Percentiles rank a stretch among this genome's conserved stretches.
phyloP scores from a whole-genome alignment of 768 basidiomycete species.

The Tylopilus rubrobrunneus region DNA sequence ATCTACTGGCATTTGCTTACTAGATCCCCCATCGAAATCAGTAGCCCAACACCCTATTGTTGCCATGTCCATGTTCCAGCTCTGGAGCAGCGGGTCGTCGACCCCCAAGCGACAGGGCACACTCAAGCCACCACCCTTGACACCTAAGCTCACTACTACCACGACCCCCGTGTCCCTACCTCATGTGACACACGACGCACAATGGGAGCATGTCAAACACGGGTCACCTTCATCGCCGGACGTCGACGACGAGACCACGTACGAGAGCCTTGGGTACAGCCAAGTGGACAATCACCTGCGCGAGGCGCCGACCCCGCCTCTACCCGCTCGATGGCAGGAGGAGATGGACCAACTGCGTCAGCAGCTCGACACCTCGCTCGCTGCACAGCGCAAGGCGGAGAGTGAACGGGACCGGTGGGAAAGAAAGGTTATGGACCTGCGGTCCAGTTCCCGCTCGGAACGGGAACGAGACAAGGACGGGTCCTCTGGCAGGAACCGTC shows the following conservation, averaged over 20 bases:
- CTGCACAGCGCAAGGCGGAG: constrained; percentile 15
- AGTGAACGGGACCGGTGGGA: constrained; percentile 21
- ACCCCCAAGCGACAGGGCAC: constrained; percentile 17
- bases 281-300: constrained; percentile 12
- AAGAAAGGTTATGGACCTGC: constrained; percentile 18
- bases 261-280: constrained; percentile 20
- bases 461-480: constrained; percentile 17
- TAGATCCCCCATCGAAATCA: not conserved
- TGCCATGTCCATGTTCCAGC: not conserved
- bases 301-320: not conserved
- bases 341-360: constrained; percentile 9
- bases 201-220: constrained; percentile 23
- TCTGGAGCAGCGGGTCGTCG: constrained; percentile 13
- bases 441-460: constrained; percentile 6
- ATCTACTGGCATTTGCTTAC: not conserved
- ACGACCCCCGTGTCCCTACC: constrained; percentile 11
- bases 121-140: constrained; percentile 17
- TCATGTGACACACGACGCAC: constrained; percentile 7
- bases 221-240: constrained; percentile 12
- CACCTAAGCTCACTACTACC: constrained; percentile 20
- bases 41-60: not conserved
- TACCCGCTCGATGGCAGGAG: constrained; percentile 4
- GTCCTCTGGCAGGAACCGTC: constrained; percentile 10
- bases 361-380: constrained; percentile 12
- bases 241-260: constrained; percentile 13